Base-by-base conservation (phyloP, 164 flowering plant genomes). In the Tetracentron sinense region DNA sequence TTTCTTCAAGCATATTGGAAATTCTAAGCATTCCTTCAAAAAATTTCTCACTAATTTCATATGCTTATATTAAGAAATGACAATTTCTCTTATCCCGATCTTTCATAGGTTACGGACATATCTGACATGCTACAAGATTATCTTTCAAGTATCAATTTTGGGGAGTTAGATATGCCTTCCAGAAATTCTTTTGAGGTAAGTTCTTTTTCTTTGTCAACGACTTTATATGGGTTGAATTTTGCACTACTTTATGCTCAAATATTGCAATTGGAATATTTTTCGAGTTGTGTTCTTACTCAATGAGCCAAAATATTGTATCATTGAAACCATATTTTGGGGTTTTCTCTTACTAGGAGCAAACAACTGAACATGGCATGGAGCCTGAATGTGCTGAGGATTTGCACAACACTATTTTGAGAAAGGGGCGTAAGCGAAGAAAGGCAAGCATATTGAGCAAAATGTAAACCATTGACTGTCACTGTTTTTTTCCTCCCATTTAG, bases 31-130 rank as follows among this genome's bases (percentile, higher is more conserved):
- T 8, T 8, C 14, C 14, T 8, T 38, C 14, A 16, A 38, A 38
- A 10, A 38, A 8, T 38, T 3, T 38, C 44, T 38, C 8, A 8
- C 44, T 38, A 38, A 14, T 8, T 35, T 17, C 54, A 31, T 30
- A 4, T n/a, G 35, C 21, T 55, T 33, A 15, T 29, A 30, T 56
- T 21, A 20, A 31, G 55, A 35, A 54, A 28, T 63, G 46, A 20
- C 60, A 57, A 52, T 22, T 22, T 22, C 5, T 58, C 1, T 19
- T 38, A 3, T n/a, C 58, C 25, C 61, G 7, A 42, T 61, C 25
- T 12, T 42, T 42, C 61, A 38, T 55, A 90, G 97, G 85, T 91
- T 54, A n/a, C 73, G 54, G 95, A 91, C 62, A 65, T 94, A 63
- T 78, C 97, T 28, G 84, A 81, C 29, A 63, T 70, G 81, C 79